Percentiles rank a stretch among this genome's conserved stretches.
phyloP scores from a whole-genome alignment of 768 basidiomycete species.

The Cyclocybe cylindracea region DNA sequence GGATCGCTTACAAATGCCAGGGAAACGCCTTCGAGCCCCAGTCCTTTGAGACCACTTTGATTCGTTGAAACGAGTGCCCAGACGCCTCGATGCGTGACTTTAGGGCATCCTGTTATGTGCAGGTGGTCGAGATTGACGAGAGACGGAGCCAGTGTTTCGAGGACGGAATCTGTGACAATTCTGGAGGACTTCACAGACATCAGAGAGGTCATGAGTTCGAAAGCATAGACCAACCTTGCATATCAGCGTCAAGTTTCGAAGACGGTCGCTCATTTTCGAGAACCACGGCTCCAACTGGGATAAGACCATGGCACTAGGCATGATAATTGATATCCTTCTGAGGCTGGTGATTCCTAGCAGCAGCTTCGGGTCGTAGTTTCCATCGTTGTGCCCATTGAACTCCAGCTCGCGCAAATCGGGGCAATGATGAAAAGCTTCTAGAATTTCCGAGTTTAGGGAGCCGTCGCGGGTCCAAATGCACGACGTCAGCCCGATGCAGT shows the following conservation, averaged over 20 bases:
- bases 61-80: conserved; percentile 49
- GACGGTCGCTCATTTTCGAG: conserved; percentile 37
- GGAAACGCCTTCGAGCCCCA: conserved; percentile 67
- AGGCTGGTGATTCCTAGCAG: conserved; percentile 55
- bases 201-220: background rate
- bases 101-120: conserved; percentile 66
- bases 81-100: conserved; percentile 64
- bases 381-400: conserved; percentile 66
- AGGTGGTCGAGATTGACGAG: conserved; percentile 56
- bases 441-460: conserved; percentile 59
- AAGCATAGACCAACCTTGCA: conserved; percentile 55
- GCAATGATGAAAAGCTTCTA: conserved; percentile 49
- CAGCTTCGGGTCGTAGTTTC: conserved; percentile 53
- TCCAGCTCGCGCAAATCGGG: conserved; percentile 55
- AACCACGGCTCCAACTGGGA: conserved; percentile 54
- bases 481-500: conserved; percentile 60
- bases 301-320: conserved; percentile 65
- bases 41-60: conserved; percentile 44
- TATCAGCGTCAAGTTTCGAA: conserved; percentile 63
- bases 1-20: conserved; percentile 50
- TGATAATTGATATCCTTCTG: conserved; percentile 64
- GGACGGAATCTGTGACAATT: conserved; percentile 56
- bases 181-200: conserved; percentile 46
- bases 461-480: conserved; percentile 85
- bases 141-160: conserved; percentile 50